Percentiles rank a stretch among this genome's conserved stretches.
phyloP scores from a whole-genome alignment of 441 rosid genomes.

The Populus tomentosa region DNA sequence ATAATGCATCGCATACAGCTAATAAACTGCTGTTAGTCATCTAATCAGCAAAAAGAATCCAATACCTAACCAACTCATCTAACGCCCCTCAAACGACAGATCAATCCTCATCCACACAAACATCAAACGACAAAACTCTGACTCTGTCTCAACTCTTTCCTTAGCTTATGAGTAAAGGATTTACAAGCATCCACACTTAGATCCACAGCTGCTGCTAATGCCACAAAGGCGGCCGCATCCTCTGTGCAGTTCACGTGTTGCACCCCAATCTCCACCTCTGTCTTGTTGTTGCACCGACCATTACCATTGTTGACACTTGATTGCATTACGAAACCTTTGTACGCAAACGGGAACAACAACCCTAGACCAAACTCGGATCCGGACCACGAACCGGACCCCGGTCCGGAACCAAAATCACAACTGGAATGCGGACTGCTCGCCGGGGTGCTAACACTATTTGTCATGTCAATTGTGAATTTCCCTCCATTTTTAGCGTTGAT shows the following conservation, averaged over 20 bases:
- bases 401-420: slow-evolving; percentile 60
- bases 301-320: slow-evolving; percentile 66
- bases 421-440: slow-evolving; percentile 69
- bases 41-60: slow-evolving; percentile 24
- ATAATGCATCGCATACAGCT: slow-evolving; percentile 30
- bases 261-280: slow-evolving; percentile 78
- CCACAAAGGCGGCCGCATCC: slow-evolving; percentile 94
- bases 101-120: slow-evolving; percentile 4
- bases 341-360: slow-evolving; percentile 28
- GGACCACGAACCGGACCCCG: slow-evolving; percentile 67
- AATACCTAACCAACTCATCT: slow-evolving; percentile 30
- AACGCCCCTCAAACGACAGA: slow-evolving; percentile 38
- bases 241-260: slow-evolving; percentile 92
- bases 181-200: slow-evolving; percentile 86
- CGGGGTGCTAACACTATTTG: slow-evolving; percentile 48
- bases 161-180: slow-evolving; percentile 66
- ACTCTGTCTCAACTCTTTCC: slow-evolving; percentile 75
- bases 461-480: slow-evolving; percentile 62
- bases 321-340: slow-evolving; percentile 83
- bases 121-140: slow-evolving; percentile 51
- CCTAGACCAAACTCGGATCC: slow-evolving; percentile 47
- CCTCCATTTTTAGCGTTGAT: slow-evolving; percentile 68
- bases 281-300: slow-evolving; percentile 52
- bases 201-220: slow-evolving; percentile 86
- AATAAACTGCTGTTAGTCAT: slow-evolving; percentile 36